Evolutionary conservation across 495 filamentous ascomycete species (phyloP), one percentile per base, ranked within the genome.

Genomic region (Margaritispora aquatica): DNA sequence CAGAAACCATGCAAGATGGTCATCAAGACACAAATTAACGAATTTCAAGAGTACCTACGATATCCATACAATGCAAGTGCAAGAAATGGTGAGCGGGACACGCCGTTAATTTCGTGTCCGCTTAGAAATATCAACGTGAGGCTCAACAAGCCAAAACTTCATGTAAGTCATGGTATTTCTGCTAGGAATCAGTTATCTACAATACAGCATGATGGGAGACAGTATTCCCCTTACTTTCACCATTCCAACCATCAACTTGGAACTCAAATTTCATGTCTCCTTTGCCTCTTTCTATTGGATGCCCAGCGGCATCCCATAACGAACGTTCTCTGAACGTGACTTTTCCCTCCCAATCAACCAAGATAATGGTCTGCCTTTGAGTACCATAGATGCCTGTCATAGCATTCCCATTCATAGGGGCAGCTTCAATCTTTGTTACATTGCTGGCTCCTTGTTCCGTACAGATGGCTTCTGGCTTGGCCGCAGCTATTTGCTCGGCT

Each of bases 301-400:
- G 80, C 3, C 80, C 88, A 29, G 87, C 66, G 4, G 75, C 70
- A 69, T 93, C 90, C 71, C 81, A 95, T 41, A 97, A 75, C 23
- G 90, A 88, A 55, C 95, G 81, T 73, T 98, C 94, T 57, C 86
- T 80, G 67, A 89, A 97, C 13, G 83, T 85, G 44, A 95, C 83
- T 51, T 84, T 82, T 15, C 92, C 93, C 20, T 86, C 75, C 68
- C 80, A 80, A 61, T 84, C 84, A 24, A 96, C 86, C 19, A 97
- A 77, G 23, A 97, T 74, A 13, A 97, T 75, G 0, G 90, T 96
- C 76, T 98, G 93, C 63, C 90, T 85, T 70, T 96, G 90, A 1
- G 94, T 98, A n/a, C 94, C 94, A 73, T 98, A 97, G 15, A 82
- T 71, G 11, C 85, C 84, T 19, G 76, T 78, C 66, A 79, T 75